These are phyloP conservation scores for Chlamydomonas sp. DNA, from an alignment of 139 green algal genomes.

Conservation along the genomic window DNA sequence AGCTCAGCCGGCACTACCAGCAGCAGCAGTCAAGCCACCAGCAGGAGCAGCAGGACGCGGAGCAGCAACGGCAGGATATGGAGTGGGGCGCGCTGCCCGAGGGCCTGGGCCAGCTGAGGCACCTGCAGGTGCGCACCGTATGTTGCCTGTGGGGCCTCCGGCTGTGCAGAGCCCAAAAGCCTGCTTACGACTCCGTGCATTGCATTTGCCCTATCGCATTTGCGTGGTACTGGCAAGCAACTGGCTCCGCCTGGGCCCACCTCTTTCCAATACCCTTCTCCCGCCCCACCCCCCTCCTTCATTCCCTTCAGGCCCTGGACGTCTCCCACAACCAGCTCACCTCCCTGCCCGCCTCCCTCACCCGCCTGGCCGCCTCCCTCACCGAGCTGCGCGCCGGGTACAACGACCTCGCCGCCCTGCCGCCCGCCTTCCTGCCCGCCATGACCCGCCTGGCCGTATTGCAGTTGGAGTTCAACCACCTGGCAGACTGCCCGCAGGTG, in stretches of 20 bases:
- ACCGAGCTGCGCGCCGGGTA: conserved; percentile 9
- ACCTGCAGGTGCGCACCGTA: conserved; percentile 2
- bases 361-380: conserved; percentile 2
- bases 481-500: conserved; percentile 5
- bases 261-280: not conserved
- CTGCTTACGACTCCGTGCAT: too few relatives aligned
- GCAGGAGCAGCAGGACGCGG: too few relatives aligned
- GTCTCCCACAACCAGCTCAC: conserved; percentile 25
- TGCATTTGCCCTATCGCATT: too few relatives aligned
- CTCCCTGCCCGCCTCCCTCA: not conserved
- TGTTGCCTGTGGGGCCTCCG: too few relatives aligned
- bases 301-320: conserved; percentile 3
- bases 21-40: too few relatives aligned
- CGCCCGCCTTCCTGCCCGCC: conserved; percentile 12
- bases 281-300: not conserved
- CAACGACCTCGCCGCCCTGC: conserved; percentile 27
- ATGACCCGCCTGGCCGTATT: conserved; percentile 7
- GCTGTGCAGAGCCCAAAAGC: too few relatives aligned
- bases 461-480: conserved; percentile 18
- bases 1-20: too few relatives aligned
- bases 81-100: not conserved
- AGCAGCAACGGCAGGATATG: too few relatives aligned
- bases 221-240: too few relatives aligned
- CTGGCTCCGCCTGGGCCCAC: too few relatives aligned
- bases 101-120: conserved; percentile 15